Evolutionary conservation across 1,284 basidiomycete genomes (phyloP).

Genomic region (Austroboletus olivaceoglutinosus): DNA sequence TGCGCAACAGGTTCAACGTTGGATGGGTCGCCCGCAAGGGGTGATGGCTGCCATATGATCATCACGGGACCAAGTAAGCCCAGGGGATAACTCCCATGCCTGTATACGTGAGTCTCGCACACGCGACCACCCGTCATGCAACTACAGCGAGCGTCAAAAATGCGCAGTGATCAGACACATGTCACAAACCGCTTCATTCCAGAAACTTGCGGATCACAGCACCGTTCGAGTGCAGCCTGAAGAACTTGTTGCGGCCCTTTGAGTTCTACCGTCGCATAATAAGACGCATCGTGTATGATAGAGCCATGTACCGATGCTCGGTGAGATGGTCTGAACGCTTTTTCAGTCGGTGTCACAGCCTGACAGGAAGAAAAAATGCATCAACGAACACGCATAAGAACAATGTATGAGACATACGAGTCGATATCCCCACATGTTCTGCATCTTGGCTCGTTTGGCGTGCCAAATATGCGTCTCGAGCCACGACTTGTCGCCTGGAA

Average conservation of each 20-base stretch:
- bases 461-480: slow-evolving; percentile 94
- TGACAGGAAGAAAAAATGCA: slow-evolving; percentile 20
- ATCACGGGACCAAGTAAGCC: slow-evolving; percentile 68
- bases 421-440: slow-evolving; percentile 85
- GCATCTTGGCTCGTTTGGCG: slow-evolving; percentile 92
- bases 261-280: slow-evolving; percentile 73
- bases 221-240: slow-evolving; percentile 49
- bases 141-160: slow-evolving; percentile 35
- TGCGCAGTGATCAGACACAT: not conserved
- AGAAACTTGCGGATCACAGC: slow-evolving; percentile 63
- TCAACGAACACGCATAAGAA: not conserved
- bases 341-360: slow-evolving; percentile 84
- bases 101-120: slow-evolving; percentile 64
- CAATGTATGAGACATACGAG: slow-evolving; percentile 49
- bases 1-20: not conserved
- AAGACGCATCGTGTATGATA: slow-evolving; percentile 87
- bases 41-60: slow-evolving; percentile 65
- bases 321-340: slow-evolving; percentile 85
- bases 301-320: slow-evolving; percentile 80
- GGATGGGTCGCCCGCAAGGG: slow-evolving; percentile 4
- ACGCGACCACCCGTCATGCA: slow-evolving; percentile 55
- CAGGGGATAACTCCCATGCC: slow-evolving; percentile 62
- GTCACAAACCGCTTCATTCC: slow-evolving; percentile 53
- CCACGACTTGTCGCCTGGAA: slow-evolving; percentile 78
- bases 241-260: slow-evolving; percentile 60